phyloP scores from a whole-genome alignment of 1,284 basidiomycete genomes.

The Apiotrichum montevideense region DNA sequence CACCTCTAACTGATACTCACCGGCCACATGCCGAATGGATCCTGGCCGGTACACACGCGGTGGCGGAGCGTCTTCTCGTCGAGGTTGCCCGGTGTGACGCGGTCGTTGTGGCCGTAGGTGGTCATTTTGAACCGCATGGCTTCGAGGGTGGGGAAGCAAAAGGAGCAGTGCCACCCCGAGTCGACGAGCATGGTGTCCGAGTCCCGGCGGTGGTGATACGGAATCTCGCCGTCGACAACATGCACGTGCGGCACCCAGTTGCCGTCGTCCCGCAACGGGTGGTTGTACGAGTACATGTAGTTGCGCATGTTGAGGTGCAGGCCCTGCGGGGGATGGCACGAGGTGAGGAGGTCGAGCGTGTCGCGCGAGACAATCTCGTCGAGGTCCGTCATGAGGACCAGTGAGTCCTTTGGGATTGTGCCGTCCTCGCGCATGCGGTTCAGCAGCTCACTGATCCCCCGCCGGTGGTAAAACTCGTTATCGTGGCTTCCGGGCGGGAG shows the following conservation, averaged over 20 bases:
- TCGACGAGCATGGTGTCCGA: slow-evolving; percentile 56
- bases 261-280: slow-evolving; percentile 48
- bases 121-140: slow-evolving; percentile 29
- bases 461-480: slow-evolving; percentile 34
- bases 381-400: slow-evolving; percentile 63
- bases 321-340: slow-evolving; percentile 49
- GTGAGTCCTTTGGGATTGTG: slow-evolving; percentile 7
- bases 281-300: slow-evolving; percentile 63
- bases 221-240: background rate
- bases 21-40: slow-evolving; percentile 30
- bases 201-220: slow-evolving; percentile 32
- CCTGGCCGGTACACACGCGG: slow-evolving; percentile 23
- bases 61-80: slow-evolving; percentile 10
- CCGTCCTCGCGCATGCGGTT: background rate
- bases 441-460: background rate
- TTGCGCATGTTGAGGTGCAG: slow-evolving; percentile 55
- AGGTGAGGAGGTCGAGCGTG: slow-evolving; percentile 55
- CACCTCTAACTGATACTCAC: slow-evolving; percentile 14
- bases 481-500: slow-evolving; percentile 42
- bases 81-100: slow-evolving; percentile 16
- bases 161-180: slow-evolving; percentile 52
- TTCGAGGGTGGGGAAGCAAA: slow-evolving; percentile 26
- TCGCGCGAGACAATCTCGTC: slow-evolving; percentile 61
- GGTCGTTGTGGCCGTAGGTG: slow-evolving; percentile 31
- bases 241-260: slow-evolving; percentile 52